Evolutionary conservation across 2,329 filamentous ascomycete species (phyloP).

Genomic region (Eurotiales sp.): DNA sequence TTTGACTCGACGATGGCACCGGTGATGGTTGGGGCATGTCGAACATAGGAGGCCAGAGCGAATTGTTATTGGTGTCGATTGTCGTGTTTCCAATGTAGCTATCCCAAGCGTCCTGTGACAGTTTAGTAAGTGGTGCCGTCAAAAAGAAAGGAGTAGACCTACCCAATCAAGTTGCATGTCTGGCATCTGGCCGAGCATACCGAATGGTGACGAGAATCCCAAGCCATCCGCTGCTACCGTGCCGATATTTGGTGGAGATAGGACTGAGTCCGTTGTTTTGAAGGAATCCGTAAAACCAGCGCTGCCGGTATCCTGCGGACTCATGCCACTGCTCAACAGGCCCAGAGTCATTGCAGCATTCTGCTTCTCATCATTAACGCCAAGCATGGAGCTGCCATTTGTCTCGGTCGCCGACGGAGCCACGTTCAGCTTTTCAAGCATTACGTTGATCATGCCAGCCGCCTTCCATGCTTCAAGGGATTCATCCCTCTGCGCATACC

Average conservation of each 20-base stretch:
- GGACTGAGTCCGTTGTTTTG: slow-evolving; percentile 28
- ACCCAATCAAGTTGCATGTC: slow-evolving; percentile 59
- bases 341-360: slow-evolving; percentile 69
- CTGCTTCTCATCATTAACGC: slow-evolving; percentile 55
- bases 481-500: slow-evolving; percentile 70
- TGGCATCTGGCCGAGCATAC: slow-evolving; percentile 54
- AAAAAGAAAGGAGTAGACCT: slow-evolving; percentile 17
- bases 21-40: slow-evolving; percentile 28
- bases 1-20: slow-evolving; percentile 19
- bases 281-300: slow-evolving; percentile 28
- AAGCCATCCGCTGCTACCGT: slow-evolving; percentile 30
- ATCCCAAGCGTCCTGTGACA: slow-evolving; percentile 62
- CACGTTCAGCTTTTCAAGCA: slow-evolving; percentile 69
- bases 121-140: slow-evolving; percentile 21
- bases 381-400: slow-evolving; percentile 25
- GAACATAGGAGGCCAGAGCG: slow-evolving; percentile 35
- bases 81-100: slow-evolving; percentile 61
- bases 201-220: slow-evolving; percentile 52
- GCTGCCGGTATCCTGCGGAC: slow-evolving; percentile 40
- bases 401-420: slow-evolving; percentile 22
- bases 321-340: slow-evolving; percentile 62
- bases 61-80: slow-evolving; percentile 32
- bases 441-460: slow-evolving; percentile 71
- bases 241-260: slow-evolving; percentile 24
- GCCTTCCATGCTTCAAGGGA: slow-evolving; percentile 92